Conservation (phyloP, 2,329 filamentous ascomycete genomes). For the Scedosporium boydii region DNA sequence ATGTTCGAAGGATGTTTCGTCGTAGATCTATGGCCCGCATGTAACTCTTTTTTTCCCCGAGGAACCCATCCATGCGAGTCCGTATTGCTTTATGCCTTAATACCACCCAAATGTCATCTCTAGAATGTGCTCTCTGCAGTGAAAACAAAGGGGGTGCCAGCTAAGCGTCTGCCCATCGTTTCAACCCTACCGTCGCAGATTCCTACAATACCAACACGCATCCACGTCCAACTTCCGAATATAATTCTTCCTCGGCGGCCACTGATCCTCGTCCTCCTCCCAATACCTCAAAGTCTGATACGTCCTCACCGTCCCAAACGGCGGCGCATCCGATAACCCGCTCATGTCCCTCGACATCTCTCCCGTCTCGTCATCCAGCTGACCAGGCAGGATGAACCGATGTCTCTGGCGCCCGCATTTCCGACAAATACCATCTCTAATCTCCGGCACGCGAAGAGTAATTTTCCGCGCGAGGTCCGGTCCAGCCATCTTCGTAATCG, state of each 20-base stretch:
- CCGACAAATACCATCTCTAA: not conserved
- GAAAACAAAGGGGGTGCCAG: too few species aligned
- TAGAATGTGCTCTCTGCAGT: too few species aligned
- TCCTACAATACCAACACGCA: not conserved
- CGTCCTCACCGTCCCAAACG: not conserved
- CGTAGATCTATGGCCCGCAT: not conserved
- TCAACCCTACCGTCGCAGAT: not conserved
- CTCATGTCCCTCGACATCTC: not conserved
- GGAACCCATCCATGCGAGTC: too few species aligned
- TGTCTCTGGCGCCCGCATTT: not conserved
- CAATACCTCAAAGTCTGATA: not conserved
- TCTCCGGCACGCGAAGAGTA: not conserved
- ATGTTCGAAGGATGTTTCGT: not conserved
- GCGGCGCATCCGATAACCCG: not conserved
- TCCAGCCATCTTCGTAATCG: not conserved
- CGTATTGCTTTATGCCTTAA: too few species aligned
- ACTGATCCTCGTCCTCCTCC: not conserved
- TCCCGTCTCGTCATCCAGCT: not conserved
- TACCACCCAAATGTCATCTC: too few species aligned
- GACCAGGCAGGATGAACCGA: not conserved
- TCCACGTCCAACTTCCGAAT: not conserved
- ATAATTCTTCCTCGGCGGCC: not conserved
- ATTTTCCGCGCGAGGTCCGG: not conserved
- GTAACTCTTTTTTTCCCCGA: too few species aligned
- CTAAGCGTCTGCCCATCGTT: too few species aligned